A percentile compares a stretch with the other conserved stretches of the same genome.
Evolutionary conservation across 1,139 yeast species (phyloP).

Genomic region (Casaregolazyma lundiana): DNA sequence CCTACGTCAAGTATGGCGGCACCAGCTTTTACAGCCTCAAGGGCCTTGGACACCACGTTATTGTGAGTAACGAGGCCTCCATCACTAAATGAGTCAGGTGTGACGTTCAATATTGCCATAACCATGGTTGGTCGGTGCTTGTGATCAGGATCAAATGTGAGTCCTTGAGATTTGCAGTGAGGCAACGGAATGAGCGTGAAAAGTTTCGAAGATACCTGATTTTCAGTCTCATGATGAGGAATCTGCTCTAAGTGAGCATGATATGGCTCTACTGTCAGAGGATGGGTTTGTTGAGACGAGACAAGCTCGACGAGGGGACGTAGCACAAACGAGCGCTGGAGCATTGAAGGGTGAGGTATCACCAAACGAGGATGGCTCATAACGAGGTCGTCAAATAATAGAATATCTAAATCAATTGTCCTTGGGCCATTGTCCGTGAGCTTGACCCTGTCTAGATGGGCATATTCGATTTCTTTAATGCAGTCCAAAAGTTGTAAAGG

Average conservation of each 20-base stretch:
- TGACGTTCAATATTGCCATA: slow-evolving; percentile 85
- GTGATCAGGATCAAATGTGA: slow-evolving; percentile 26
- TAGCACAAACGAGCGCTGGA: slow-evolving; percentile 85
- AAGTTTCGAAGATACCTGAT: slow-evolving; percentile 32
- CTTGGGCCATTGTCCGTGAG: slow-evolving; percentile 88
- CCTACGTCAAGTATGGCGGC: slow-evolving; percentile 79
- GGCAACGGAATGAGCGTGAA: slow-evolving; percentile 31
- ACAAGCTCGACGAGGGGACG: slow-evolving; percentile 82
- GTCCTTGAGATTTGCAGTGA: slow-evolving; percentile 15
- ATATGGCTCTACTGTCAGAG: slow-evolving; percentile 77
- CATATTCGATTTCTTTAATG: slow-evolving; percentile 74
- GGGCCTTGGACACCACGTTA: slow-evolving; percentile 39
- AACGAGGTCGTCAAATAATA: slow-evolving; percentile 61
- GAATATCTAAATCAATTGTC: slow-evolving; percentile 79
- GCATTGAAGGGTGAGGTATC: slow-evolving; percentile 83
- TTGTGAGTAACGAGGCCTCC: slow-evolving; percentile 54
- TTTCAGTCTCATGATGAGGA: slow-evolving; percentile 32
- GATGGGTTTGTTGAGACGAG: slow-evolving; percentile 62
- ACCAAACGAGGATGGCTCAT: slow-evolving; percentile 54
- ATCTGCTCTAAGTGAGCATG: slow-evolving; percentile 64
- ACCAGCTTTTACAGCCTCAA: slow-evolving; percentile 50
- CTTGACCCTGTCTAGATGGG: slow-evolving; percentile 66
- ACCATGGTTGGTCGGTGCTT: slow-evolving; percentile 34
- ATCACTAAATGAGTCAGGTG: slow-evolving; percentile 96
- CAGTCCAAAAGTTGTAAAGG: slow-evolving; percentile 62